A percentile compares a stretch with the other conserved stretches of the same genome.
Evolutionary conservation across 2,329 filamentous ascomycete genomes (phyloP).

Genomic region (Colletotrichum zoysiae): DNA sequence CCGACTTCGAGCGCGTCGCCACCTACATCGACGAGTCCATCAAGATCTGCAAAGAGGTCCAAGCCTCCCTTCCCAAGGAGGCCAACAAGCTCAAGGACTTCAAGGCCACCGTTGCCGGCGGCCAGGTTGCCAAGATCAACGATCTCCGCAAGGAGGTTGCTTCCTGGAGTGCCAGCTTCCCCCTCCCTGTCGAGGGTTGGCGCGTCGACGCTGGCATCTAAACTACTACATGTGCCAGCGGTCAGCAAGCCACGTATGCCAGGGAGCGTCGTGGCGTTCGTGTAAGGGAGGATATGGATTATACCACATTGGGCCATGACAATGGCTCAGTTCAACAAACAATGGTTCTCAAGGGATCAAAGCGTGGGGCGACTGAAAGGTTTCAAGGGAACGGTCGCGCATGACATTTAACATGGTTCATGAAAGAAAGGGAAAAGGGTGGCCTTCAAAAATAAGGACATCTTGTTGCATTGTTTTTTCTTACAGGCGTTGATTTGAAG

Average conservation of each 20-base stretch:
- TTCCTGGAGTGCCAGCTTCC: conserved; percentile 89
- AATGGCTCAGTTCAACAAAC: conserved; percentile 38
- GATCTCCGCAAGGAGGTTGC: conserved; percentile 90
- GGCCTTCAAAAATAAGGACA: conserved; percentile 43
- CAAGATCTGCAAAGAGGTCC: conserved; percentile 90
- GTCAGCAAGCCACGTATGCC: conserved; percentile 8
- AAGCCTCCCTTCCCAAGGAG: conserved; percentile 88
- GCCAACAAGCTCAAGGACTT: conserved; percentile 99
- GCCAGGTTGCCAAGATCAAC: conserved; percentile 84
- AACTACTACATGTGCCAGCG: conserved; percentile 43
- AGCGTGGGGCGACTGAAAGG: conserved; percentile 31
- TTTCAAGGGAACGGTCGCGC: conserved; percentile 17
- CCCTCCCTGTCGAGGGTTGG: conserved; percentile 86
- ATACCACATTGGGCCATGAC: conserved; percentile 32
- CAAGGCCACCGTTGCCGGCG: conserved; percentile 88
- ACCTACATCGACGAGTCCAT: conserved; percentile 90
- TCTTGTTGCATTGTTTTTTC: conserved; percentile 49
- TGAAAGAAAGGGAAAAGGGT: conserved; percentile 42
- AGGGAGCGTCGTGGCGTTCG: conserved; percentile 14
- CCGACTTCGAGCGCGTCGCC: conserved; percentile 92
- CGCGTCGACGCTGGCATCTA: conserved; percentile 71
- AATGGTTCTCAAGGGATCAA: conserved; percentile 38
- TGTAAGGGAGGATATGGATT: conserved; percentile 13
- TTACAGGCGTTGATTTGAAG: conserved; percentile 50
- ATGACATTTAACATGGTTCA: conserved; percentile 43